These are phyloP conservation scores for Osmanthus fragrans DNA, from an alignment of 257 asterid species.

Conservation along the genomic window DNA sequence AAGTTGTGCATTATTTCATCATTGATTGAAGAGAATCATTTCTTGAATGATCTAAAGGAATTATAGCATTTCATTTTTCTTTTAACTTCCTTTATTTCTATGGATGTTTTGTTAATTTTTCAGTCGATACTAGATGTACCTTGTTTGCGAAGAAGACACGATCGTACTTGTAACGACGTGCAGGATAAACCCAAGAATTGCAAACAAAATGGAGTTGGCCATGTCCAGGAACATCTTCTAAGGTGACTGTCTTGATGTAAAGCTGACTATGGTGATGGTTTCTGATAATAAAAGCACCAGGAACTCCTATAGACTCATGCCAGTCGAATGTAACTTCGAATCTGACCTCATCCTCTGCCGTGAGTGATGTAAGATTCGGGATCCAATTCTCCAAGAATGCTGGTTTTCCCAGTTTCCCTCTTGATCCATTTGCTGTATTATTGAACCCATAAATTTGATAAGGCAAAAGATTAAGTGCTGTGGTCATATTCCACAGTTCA, in stretches of 20 bases:
- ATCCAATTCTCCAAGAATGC: constrained; percentile 67
- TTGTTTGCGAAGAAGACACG: constrained; percentile 80
- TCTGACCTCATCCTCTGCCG: constrained; percentile 51
- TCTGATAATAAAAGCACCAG: constrained; percentile 71
- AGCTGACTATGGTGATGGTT: constrained; percentile 74
- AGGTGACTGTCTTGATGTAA: constrained; percentile 63
- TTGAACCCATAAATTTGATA: background rate
- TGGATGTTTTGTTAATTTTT: background rate
- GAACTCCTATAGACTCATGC: constrained; percentile 72
- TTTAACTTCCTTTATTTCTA: background rate
- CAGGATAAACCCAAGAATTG: constrained; percentile 90
- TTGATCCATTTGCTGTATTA: constrained; percentile 38
- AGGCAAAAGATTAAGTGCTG: background rate
- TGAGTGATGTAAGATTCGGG: constrained; percentile 49
- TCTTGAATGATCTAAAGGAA: background rate
- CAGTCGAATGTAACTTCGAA: constrained; percentile 55
- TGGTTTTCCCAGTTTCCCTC: constrained; percentile 73
- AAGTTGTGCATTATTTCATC: no score
- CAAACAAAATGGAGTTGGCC: constrained; percentile 66
- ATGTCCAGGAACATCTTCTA: constrained; percentile 65
- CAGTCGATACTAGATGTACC: constrained; percentile 40
- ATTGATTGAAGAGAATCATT: background rate
- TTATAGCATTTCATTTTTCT: no score
- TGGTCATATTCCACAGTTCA: no score
- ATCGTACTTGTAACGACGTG: constrained; percentile 49